Evolutionary conservation across 441 rosid species (phyloP).

Genomic region (Eutrema salsugineum): DNA sequence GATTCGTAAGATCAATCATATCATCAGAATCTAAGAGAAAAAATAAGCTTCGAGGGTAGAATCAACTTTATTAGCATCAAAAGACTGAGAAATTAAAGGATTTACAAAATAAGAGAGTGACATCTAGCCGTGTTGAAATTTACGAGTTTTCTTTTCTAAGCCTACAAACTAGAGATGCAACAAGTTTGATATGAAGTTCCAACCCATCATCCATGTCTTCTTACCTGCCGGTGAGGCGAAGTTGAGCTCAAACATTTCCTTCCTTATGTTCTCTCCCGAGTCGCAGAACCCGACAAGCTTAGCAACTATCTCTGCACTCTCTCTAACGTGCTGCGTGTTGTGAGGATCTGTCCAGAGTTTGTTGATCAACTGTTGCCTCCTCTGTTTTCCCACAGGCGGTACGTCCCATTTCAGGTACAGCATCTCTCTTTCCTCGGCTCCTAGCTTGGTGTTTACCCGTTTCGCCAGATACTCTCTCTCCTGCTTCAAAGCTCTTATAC

Average conservation of each 20-base stretch:
- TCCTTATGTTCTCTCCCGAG: constrained; percentile 66
- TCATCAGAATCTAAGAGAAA: not conserved
- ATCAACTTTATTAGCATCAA: not conserved
- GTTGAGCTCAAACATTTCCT: constrained; percentile 86
- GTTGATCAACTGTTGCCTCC: constrained; percentile 78
- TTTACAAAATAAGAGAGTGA: not conserved
- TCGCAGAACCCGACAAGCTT: constrained; percentile 89
- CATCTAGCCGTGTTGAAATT: not conserved
- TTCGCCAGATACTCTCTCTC: constrained; percentile 85
- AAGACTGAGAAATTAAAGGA: not conserved
- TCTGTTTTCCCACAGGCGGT: constrained; percentile 78
- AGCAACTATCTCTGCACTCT: constrained; percentile 79
- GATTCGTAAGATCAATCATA: not conserved
- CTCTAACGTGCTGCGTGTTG: constrained; percentile 59
- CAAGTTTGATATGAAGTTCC: constrained; percentile 82
- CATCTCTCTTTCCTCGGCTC: constrained; percentile 73
- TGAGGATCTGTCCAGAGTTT: constrained; percentile 88
- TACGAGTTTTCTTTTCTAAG: not conserved
- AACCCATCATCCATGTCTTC: constrained; percentile 79
- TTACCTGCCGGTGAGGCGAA: constrained; percentile 70
- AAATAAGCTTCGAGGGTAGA: not conserved
- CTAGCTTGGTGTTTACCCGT: constrained; percentile 70
- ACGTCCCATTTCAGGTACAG: constrained; percentile 78
- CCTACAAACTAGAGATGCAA: constrained; percentile 46
- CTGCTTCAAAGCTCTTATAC: constrained; percentile 75